These are phyloP conservation scores for Ustilago loliicola DNA, from an alignment of 1,284 basidiomycete species.

Conservation along the genomic window DNA sequence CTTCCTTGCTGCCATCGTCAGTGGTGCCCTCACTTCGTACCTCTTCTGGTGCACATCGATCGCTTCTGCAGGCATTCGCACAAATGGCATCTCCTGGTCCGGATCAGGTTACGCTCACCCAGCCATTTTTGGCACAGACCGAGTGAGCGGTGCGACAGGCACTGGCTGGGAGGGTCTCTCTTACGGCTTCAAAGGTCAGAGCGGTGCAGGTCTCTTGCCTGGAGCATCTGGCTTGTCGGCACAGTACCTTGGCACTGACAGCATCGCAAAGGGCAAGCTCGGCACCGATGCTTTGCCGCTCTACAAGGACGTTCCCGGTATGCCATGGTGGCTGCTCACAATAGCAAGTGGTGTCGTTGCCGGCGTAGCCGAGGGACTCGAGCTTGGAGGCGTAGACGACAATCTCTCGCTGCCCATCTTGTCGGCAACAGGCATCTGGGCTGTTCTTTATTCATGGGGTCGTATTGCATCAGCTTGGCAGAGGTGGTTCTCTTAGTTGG, in stretches of 20 bases:
- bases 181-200: conserved; percentile 45
- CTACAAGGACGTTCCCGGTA: conserved; percentile 47
- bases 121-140: conserved; percentile 60
- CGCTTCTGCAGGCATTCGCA: conserved; percentile 52
- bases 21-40: conserved; percentile 80
- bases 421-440: conserved; percentile 83
- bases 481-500: conserved; percentile 30
- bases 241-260: conserved; percentile 35
- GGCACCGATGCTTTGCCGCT: conserved; percentile 33
- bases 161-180: conserved; percentile 59
- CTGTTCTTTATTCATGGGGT: conserved; percentile 62
- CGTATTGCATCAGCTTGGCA: conserved; percentile 30
- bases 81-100: conserved; percentile 63
- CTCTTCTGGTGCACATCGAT: conserved; percentile 79
- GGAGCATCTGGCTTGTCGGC: conserved; percentile 32
- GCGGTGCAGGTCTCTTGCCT: conserved; percentile 35
- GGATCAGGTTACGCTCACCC: conserved; percentile 45
- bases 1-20: conserved; percentile 84
- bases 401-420: conserved; percentile 93
- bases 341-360: conserved; percentile 68
- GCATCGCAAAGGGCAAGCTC: conserved; percentile 42
- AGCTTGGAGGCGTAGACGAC: conserved; percentile 89
- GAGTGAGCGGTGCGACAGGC: conserved; percentile 35
- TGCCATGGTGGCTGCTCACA: conserved; percentile 61
- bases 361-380: conserved; percentile 73